A percentile compares a stretch with the other conserved stretches of the same genome.
These are phyloP conservation scores for Boletus rubescentipes DNA, from an alignment of 768 basidiomycete genomes.

Conservation along the genomic window DNA sequence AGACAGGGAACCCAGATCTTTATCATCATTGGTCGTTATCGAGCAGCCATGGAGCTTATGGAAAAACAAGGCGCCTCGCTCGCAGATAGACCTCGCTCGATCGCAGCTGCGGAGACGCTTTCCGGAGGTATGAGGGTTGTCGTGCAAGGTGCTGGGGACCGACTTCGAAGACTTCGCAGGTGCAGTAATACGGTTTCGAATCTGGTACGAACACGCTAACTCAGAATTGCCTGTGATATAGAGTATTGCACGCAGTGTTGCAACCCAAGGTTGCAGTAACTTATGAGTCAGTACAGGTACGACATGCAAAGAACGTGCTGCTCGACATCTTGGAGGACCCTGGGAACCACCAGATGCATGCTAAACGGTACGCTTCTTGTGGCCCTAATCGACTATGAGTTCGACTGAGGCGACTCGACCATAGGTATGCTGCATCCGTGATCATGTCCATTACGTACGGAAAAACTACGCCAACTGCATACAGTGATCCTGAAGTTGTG, in stretches of 20 bases:
- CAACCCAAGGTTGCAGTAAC: not conserved
- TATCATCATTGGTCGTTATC: not conserved
- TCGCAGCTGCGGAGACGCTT: conserved; percentile 36
- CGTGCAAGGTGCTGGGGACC: conserved; percentile 26
- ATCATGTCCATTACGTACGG: conserved; percentile 1
- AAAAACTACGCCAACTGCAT: conserved; percentile 5
- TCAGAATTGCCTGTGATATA: no score
- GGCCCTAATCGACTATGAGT: not conserved
- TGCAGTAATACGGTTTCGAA: no score
- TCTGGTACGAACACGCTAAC: no score
- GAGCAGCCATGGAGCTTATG: conserved; percentile 40
- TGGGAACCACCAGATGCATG: not conserved
- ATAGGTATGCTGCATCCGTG: conserved; percentile 6
- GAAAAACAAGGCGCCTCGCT: conserved; percentile 37
- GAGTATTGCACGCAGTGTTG: not conserved
- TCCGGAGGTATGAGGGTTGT: conserved; percentile 36
- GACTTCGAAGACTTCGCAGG: conserved; percentile 31
- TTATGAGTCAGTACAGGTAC: not conserved
- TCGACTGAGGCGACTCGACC: not conserved
- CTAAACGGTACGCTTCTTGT: not conserved
- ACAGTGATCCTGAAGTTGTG: conserved; percentile 6
- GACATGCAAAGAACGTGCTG: not conserved
- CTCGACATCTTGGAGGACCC: conserved; percentile 4
- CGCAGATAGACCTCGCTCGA: conserved; percentile 35
- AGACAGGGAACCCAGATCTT: not conserved